Evolutionary conservation across 1,284 basidiomycete genomes (phyloP).

Genomic region (Singerocomus inundabilis): DNA sequence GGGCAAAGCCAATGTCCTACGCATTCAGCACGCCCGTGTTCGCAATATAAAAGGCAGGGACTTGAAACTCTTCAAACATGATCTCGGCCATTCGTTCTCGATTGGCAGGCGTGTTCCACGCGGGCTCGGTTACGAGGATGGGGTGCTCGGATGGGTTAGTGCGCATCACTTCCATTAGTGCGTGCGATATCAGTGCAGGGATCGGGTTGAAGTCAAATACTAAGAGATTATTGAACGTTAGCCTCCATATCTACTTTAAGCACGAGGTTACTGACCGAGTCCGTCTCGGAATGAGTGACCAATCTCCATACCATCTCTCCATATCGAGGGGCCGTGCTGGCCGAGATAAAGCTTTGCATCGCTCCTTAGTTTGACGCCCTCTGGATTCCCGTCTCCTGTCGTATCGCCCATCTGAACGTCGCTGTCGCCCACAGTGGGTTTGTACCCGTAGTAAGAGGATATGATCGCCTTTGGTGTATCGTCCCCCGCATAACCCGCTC

Average conservation of each 20-base stretch:
- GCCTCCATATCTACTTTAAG: slow-evolving; percentile 4
- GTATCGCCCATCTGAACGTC: slow-evolving; percentile 61
- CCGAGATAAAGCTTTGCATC: slow-evolving; percentile 80
- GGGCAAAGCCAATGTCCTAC: slow-evolving; percentile 45
- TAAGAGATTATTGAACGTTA: slow-evolving; percentile 33
- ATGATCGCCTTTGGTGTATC: slow-evolving; percentile 93
- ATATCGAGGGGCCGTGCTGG: slow-evolving; percentile 90
- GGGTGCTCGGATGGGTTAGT: slow-evolving; percentile 82
- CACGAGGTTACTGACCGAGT: slow-evolving; percentile 59
- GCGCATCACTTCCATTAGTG: slow-evolving; percentile 73
- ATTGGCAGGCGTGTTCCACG: slow-evolving; percentile 92
- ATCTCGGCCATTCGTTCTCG: slow-evolving; percentile 94
- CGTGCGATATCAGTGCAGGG: slow-evolving; percentile 72
- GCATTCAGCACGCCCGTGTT: slow-evolving; percentile 95
- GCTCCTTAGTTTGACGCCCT: slow-evolving; percentile 32
- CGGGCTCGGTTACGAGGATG: slow-evolving; percentile 90
- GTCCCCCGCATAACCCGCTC: slow-evolving; percentile 97
- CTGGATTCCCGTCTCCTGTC: slow-evolving; percentile 35
- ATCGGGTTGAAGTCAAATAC: slow-evolving; percentile 81
- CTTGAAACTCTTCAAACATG: slow-evolving; percentile 94
- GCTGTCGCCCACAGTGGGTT: slow-evolving; percentile 40
- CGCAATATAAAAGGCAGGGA: slow-evolving; percentile 96
- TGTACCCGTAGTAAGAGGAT: slow-evolving; percentile 87
- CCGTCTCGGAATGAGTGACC: slow-evolving; percentile 84
- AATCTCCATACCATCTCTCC: slow-evolving; percentile 87